Percentiles rank a stretch among this genome's conserved stretches.
phyloP scores from a whole-genome alignment of 2,329 filamentous ascomycete species.

The Fusarium duplospermum region DNA sequence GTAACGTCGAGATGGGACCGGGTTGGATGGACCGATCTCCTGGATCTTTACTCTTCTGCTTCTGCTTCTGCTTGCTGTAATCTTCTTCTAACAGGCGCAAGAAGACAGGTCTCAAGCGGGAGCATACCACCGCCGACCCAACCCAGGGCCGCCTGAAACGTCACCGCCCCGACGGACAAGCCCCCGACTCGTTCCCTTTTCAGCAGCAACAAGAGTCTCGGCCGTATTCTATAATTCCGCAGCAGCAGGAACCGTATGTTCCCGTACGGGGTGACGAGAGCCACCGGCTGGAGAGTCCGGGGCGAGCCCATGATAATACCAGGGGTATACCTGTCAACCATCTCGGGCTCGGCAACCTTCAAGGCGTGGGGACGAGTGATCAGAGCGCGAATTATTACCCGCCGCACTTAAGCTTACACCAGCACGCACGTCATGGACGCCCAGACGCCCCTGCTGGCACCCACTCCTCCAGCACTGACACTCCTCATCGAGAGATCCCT shows the following conservation, averaged over 20 bases:
- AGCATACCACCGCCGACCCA: constrained; percentile 17
- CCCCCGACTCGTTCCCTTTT: background rate
- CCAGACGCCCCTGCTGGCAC: background rate
- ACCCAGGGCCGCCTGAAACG: constrained; percentile 15
- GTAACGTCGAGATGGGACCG: constrained; percentile 12
- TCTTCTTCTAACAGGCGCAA: constrained; percentile 28
- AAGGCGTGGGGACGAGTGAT: constrained; percentile 1
- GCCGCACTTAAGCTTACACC: constrained; percentile 1
- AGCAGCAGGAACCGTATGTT: background rate
- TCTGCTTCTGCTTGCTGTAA: background rate
- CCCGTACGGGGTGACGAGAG: background rate
- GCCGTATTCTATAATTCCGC: background rate
- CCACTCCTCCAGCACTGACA: background rate
- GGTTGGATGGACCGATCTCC: constrained; percentile 12
- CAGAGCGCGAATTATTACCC: background rate
- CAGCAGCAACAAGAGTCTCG: background rate
- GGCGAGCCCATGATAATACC: background rate
- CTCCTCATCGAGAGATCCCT: background rate
- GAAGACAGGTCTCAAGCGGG: constrained; percentile 15
- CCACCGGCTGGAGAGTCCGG: background rate
- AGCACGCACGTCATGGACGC: background rate
- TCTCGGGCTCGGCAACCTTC: background rate
- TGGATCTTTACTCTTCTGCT: background rate
- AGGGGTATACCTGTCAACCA: constrained; percentile 6
- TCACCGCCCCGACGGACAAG: background rate